Evolutionary conservation across 2,329 filamentous ascomycete species (phyloP).

Genomic region (Capronia coronata): DNA sequence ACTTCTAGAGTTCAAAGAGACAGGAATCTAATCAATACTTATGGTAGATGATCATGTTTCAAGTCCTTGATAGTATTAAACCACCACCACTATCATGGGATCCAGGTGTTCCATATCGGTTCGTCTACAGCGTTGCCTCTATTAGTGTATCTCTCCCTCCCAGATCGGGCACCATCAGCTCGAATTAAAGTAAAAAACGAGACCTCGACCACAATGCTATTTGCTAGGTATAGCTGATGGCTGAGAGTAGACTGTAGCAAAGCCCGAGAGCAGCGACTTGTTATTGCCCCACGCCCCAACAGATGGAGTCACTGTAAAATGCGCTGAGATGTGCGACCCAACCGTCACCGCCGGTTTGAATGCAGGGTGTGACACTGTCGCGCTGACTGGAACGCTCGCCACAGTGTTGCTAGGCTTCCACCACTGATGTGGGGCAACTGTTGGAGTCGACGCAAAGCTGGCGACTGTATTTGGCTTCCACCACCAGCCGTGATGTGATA

Average conservation of each 20-base stretch:
- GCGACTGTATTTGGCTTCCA: conserved; percentile 1
- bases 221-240: background rate
- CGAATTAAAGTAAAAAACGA: too few relatives aligned
- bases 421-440: background rate
- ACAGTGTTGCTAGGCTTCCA: background rate
- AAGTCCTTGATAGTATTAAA: too few relatives aligned
- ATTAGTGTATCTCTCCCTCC: too few relatives aligned
- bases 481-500: too few relatives aligned
- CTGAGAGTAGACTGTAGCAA: background rate
- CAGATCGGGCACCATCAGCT: too few relatives aligned
- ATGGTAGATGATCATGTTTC: too few relatives aligned
- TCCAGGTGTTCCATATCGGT: too few relatives aligned
- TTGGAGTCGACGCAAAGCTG: too few relatives aligned
- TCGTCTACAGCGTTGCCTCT: too few relatives aligned
- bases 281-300: background rate
- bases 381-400: background rate
- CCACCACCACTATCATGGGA: too few relatives aligned
- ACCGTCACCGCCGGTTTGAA: background rate
- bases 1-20: too few relatives aligned
- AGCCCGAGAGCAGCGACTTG: background rate
- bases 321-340: background rate
- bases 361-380: background rate
- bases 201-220: background rate
- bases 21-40: too few relatives aligned
- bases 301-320: background rate